Percentiles rank a stretch among this genome's conserved stretches.
These are phyloP conservation scores for Stachybotrys echinatus DNA, from an alignment of 2,329 filamentous ascomycete species.

Conservation along the genomic window DNA sequence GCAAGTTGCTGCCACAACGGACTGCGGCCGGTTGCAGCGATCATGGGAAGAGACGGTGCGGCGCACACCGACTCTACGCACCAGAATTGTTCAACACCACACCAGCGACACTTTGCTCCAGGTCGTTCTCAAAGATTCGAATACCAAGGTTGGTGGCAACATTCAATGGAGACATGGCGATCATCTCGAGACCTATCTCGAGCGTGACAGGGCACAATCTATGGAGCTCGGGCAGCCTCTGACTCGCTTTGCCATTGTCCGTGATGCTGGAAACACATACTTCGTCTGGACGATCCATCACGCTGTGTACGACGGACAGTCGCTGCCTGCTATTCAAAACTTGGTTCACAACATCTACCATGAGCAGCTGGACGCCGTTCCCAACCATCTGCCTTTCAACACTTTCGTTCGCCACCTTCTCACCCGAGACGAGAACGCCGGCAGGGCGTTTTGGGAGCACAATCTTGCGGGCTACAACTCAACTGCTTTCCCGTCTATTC, in stretches of 20 bases:
- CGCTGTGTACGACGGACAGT: conserved; percentile 21
- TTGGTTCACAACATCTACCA: conserved; percentile 12
- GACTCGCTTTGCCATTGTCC: rapidly evolving
- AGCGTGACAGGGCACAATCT: too few relatives aligned
- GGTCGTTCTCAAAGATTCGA: conserved; percentile 8
- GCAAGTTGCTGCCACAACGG: conserved; percentile 4
- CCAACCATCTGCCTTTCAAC: too few relatives aligned
- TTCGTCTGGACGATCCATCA: conserved; percentile 22
- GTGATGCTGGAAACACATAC: too few relatives aligned
- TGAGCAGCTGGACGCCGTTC: neutral
- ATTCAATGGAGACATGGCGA: too few relatives aligned
- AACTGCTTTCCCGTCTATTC: too few relatives aligned
- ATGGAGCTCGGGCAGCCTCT: too few relatives aligned
- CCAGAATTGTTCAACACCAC: conserved; percentile 14
- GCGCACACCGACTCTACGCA: conserved; percentile 9
- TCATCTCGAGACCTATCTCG: neutral
- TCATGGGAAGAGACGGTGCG: conserved; percentile 8
- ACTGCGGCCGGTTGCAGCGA: conserved; percentile 7
- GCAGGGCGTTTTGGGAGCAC: too few relatives aligned
- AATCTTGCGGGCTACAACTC: too few relatives aligned
- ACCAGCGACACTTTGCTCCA: conserved; percentile 9
- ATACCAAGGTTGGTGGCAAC: too few relatives aligned
- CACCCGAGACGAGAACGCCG: too few relatives aligned
- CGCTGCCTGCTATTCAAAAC: conserved; percentile 13
- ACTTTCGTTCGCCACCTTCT: too few relatives aligned